Conservation (phyloP, 164 flowering plant species). For the Cinnamomum chago region DNA sequence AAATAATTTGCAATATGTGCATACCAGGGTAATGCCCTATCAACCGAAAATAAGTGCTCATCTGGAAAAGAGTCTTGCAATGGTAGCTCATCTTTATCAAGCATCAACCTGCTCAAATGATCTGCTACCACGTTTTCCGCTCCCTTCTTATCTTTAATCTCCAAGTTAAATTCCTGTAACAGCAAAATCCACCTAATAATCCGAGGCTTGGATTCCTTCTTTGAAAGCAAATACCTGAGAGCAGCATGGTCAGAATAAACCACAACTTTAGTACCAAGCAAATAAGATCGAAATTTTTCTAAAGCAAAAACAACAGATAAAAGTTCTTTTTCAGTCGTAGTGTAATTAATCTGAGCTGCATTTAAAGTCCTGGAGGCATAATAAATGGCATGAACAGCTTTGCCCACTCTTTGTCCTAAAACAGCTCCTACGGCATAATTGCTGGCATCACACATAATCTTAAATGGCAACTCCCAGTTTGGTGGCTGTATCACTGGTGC, state of each 20-base stretch:
- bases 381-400: too few relatives aligned
- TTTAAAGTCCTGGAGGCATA: too few relatives aligned
- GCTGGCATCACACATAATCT: too few relatives aligned
- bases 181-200: not conserved
- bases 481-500: too few relatives aligned
- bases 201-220: constrained; percentile 2
- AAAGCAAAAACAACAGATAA: not conserved
- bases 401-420: too few relatives aligned
- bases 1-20: not conserved
- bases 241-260: constrained; percentile 1
- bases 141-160: too few relatives aligned
- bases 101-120: not conserved
- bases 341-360: too few relatives aligned
- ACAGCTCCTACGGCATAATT: too few relatives aligned
- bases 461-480: too few relatives aligned
- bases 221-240: not conserved
- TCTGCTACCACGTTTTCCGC: not conserved
- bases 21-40: not conserved
- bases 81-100: not conserved
- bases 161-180: too few relatives aligned
- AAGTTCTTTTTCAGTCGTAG: not conserved
- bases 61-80: not conserved
- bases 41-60: not conserved
- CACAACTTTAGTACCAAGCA: not conserved
- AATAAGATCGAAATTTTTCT: not conserved